Conservation (phyloP, 2,329 filamentous ascomycete species). For the Colletotrichum echinochloae region DNA sequence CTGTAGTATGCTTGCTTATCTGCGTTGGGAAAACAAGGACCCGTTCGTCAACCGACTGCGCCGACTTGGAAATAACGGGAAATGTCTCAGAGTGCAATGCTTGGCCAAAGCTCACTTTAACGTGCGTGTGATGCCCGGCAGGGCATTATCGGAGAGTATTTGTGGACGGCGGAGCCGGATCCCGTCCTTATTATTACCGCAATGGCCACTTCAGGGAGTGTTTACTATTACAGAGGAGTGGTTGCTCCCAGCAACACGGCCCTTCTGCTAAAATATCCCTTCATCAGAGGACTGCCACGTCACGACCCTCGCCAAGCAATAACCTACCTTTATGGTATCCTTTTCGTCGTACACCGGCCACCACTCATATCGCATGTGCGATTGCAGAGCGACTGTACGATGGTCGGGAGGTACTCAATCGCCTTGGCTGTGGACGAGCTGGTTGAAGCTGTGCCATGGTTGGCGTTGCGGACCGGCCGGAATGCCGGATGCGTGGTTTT, state of each 20-base stretch:
- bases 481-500: slow-evolving; percentile 9
- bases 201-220: background rate
- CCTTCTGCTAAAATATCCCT: background rate
- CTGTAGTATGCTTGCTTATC: background rate
- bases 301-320: background rate
- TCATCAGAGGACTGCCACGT: background rate
- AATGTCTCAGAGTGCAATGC: slow-evolving; percentile 2
- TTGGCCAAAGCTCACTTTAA: slow-evolving; percentile 29
- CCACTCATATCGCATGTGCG: background rate
- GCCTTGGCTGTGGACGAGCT: slow-evolving; percentile 23
- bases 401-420: background rate
- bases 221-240: background rate
- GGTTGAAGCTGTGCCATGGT: slow-evolving; percentile 30
- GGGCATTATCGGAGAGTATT: background rate
- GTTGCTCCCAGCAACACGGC: slow-evolving; percentile 11
- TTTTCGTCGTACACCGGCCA: background rate
- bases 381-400: background rate
- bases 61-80: slow-evolving; percentile 33
- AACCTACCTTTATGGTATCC: background rate
- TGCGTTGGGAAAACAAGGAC: background rate
- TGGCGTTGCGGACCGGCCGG: slow-evolving; percentile 25
- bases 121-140: background rate
- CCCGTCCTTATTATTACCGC: background rate
- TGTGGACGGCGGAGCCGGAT: background rate
- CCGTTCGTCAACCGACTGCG: background rate